Evolutionary conservation across 2,329 filamentous ascomycete species (phyloP).

Genomic region (Didymella pinodella): DNA sequence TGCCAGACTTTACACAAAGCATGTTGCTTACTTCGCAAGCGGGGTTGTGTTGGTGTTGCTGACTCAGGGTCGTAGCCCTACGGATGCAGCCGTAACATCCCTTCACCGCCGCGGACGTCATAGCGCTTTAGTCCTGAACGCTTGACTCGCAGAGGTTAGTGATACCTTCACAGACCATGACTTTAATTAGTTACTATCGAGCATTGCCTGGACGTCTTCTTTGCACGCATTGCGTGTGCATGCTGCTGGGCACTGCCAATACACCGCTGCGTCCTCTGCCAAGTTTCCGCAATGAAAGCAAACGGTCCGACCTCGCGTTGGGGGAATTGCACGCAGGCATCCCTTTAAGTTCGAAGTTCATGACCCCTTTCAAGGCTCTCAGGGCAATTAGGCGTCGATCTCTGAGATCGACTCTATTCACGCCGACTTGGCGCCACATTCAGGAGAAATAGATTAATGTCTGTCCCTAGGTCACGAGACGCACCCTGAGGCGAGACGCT

Average conservation of each 20-base stretch:
- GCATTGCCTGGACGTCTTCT: neutral
- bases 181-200: neutral
- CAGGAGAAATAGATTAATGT: neutral
- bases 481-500: too few species aligned
- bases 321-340: neutral
- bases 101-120: conserved; percentile 8
- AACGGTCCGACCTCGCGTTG: neutral
- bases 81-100: conserved; percentile 19
- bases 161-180: neutral
- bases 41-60: neutral
- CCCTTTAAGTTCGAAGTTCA: neutral
- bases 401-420: neutral
- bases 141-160: neutral
- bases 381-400: neutral
- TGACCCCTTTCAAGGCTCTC: neutral
- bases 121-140: neutral
- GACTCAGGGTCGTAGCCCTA: neutral
- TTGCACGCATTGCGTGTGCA: neutral
- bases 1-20: neutral
- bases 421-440: neutral
- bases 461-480: too few species aligned
- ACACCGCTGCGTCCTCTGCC: neutral
- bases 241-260: neutral
- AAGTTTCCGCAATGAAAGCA: neutral
- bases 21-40: neutral